phyloP scores from a whole-genome alignment of 176 grass and related monocot genomes.

The Tillandsia fasciculata region DNA sequence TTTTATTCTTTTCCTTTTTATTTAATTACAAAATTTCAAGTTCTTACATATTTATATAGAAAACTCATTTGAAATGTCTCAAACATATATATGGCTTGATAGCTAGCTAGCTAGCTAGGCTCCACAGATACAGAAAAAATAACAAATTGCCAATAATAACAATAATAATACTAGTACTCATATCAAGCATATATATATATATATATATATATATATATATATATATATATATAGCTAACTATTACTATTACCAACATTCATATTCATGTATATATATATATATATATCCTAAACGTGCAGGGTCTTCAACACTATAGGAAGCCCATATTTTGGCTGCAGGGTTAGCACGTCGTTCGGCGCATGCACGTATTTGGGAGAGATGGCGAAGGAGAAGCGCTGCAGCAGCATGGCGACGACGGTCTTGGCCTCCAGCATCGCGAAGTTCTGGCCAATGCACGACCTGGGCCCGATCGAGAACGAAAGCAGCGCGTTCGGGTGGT shows the following conservation, averaged over 20 bases:
- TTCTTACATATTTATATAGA: too few relatives aligned
- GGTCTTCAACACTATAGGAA: constrained; percentile 27
- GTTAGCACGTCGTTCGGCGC: constrained; percentile 26
- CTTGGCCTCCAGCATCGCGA: constrained; percentile 53
- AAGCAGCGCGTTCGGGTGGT: constrained; percentile 39
- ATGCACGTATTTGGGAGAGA: constrained; percentile 48
- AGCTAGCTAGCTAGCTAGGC: too few relatives aligned
- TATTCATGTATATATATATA: too few relatives aligned
- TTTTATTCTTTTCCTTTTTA: too few relatives aligned
- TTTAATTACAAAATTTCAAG: too few relatives aligned
- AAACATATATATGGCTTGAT: too few relatives aligned
- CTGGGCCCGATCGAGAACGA: constrained; percentile 29
- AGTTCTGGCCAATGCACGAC: constrained; percentile 48
- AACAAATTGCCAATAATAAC: too few relatives aligned
- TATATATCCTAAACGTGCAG: constrained; percentile 3
- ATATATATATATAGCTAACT: constrained; percentile 27
- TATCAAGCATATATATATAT: background rate
- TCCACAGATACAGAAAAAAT: too few relatives aligned
- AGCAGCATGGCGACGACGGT: constrained; percentile 26
- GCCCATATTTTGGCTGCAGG: constrained; percentile 32
- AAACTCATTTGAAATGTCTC: too few relatives aligned
- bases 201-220: background rate
- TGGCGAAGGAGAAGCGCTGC: constrained; percentile 29
- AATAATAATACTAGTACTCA: too few relatives aligned
- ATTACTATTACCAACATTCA: background rate